Base-by-base conservation (phyloP, 2,329 filamentous ascomycete genomes). In the Fusarium chuoi region DNA sequence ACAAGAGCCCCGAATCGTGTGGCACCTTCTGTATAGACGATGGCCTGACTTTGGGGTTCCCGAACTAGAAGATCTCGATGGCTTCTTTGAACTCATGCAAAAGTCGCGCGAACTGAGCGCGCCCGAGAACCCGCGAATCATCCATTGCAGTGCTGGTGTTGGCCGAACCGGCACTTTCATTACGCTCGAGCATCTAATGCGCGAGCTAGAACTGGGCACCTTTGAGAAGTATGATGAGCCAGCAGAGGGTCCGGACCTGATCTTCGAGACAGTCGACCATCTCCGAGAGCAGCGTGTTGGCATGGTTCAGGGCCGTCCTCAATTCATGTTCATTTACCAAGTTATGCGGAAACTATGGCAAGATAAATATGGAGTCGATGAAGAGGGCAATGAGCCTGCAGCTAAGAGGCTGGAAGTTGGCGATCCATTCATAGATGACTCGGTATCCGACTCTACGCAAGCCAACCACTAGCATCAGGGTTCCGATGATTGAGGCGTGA, bases 101-200 rank as follows among this genome's bases (percentile, higher is more conserved):
- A 85, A 94, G 6, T 94, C 92, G 5, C 87, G 88, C 28, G 84
- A 89, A 71, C 81, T 83, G 74, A 89, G 88, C 80, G 89, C 88
- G 41, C 83, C 84, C 3, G 84, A 84, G 13, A 84, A 85, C 77
- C 94, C 96, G 9, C 91, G 96, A 62, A 91, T 98, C 67, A 89
- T 95, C 17, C 93, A 95, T 82, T 95, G 93, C 85, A 97, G 94
- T 79, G 96, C 96, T 13, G 96, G 96, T 44, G 96, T 99, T 20
- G 96, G 96, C 18, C 91, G 96, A 62, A 97, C 94, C 13, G 96
- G 96, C 39, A 98, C 96, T 0, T 99, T 98, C 80, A 98, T 99
- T 78, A 93, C 94, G 4, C 88, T 99, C n/a, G 96, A 98, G 82
- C 94, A 97, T 82, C 89, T 99, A 33, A 87, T 97, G 72, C 89